These are phyloP conservation scores for Dendrobium nobile DNA, from an alignment of 106 monocot genomes.

Conservation along the genomic window DNA sequence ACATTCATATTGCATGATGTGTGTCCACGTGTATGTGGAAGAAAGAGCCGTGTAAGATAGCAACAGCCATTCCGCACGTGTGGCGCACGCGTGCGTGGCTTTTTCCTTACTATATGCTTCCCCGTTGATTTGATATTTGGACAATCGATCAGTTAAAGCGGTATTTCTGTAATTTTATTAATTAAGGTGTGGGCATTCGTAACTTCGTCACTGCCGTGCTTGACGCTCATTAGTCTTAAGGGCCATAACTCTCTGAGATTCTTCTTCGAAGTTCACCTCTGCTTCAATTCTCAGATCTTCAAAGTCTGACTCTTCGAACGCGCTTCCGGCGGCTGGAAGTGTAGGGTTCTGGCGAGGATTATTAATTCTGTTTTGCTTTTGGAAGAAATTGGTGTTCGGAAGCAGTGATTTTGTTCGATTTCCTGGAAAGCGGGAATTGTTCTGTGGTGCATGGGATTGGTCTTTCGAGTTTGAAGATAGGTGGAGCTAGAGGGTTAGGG, in stretches of 20 bases:
- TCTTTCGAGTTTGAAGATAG: background rate
- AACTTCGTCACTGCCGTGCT: slow-evolving; percentile 6
- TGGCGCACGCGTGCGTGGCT: background rate
- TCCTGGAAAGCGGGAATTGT: background rate
- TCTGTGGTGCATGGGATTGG: background rate
- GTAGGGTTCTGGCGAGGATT: background rate
- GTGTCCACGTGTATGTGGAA: background rate
- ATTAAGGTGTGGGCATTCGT: background rate
- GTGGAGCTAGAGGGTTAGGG: slow-evolving; percentile 1
- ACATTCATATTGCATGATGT: background rate
- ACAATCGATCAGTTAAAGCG: background rate
- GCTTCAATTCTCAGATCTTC: background rate
- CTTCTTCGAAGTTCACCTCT: background rate
- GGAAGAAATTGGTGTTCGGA: background rate
- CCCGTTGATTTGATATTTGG: background rate
- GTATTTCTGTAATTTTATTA: background rate
- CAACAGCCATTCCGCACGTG: slow-evolving; percentile 4
- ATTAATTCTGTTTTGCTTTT: background rate
- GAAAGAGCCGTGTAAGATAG: slow-evolving; percentile 2
- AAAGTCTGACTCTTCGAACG: background rate
- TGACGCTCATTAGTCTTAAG: background rate
- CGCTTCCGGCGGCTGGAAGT: background rate
- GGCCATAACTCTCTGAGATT: background rate
- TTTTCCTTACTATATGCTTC: background rate
- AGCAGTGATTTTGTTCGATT: background rate